Evolutionary conservation across 176 grass and related monocot species (phyloP), one percentile per base, ranked within the genome.

Genomic region (Juncus effusus): DNA sequence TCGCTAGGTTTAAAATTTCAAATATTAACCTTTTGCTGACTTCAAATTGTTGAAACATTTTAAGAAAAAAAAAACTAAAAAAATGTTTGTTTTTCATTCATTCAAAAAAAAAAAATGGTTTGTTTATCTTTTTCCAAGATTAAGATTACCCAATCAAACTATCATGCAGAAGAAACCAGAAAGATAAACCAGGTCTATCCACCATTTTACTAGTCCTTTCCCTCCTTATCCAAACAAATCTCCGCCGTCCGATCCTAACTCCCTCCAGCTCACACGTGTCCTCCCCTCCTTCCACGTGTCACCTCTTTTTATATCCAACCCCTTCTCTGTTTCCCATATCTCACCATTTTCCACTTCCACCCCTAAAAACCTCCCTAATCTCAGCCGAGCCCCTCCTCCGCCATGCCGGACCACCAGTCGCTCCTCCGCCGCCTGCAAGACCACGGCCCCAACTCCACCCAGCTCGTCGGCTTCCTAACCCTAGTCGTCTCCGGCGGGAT

Each of bases 391-490:
- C 35, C 19, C 19, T 28, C 19, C 19, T 52, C 13, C 45, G 40
- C 44, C 75, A 82, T 83, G 87, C 73, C 62, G 3, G 74, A 82
- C 19, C 69, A 76, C 72, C 10, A 50, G 13, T 52, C 76, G 2
- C 72, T 79, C 16, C 79, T 82, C 39, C 88, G 76, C 14, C 78
- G 82, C 3, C 74, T 80, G 45, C 88, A 91, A 60, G 74, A 76
- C 7, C 80, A 84, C 85, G 65, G 73, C 5, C 89, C 94, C 7
- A 93, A 63, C 63, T 80, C 78, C 61, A 78, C 69, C 45, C 73
- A 85, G 56, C 49, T 90, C 8, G 38, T 90, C 45, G 76, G 84
- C 14, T 82, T 80, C 67, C 76, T 95, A 6, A 78, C 86, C 12
- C 76, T 95, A 9, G 60, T 83, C 45, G 57, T 87, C 10, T 78